A percentile compares a stretch with the other conserved stretches of the same genome.
Conservation (phyloP, 345 rosid genomes). For the Luvunga scandens region DNA sequence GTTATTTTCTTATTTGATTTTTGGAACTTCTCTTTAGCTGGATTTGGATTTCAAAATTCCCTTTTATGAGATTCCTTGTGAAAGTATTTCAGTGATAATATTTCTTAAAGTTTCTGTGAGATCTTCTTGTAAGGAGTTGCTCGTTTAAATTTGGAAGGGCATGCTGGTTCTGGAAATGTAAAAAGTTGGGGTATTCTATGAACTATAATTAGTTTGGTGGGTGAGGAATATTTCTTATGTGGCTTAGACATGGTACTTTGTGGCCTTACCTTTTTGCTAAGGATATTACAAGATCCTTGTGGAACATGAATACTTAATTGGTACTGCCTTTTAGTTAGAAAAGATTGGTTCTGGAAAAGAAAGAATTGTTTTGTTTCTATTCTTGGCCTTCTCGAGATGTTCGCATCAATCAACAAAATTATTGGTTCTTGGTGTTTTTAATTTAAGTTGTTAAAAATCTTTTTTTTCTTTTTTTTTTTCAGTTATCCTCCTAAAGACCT, state of each 20-base stretch:
- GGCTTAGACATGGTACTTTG: conserved; percentile 7
- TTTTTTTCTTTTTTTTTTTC: not conserved
- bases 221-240: conserved; percentile 28
- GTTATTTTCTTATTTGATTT: conserved; percentile 12
- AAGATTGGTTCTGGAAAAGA: not conserved
- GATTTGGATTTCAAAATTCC: conserved; percentile 12
- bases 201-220: conserved; percentile 14
- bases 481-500: not conserved
- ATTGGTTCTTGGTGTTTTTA: not conserved
- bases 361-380: not conserved
- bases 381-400: not conserved
- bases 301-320: conserved; percentile 8
- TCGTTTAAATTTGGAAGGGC: conserved; percentile 23
- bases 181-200: conserved; percentile 21
- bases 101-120: conserved; percentile 25
- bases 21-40: conserved; percentile 3
- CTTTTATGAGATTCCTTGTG: conserved; percentile 24
- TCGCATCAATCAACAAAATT: not conserved
- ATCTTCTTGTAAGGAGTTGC: conserved; percentile 27
- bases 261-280: conserved; percentile 18
- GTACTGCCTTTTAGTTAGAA: not conserved
- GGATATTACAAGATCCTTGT: conserved; percentile 16
- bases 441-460: not conserved
- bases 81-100: conserved; percentile 11
- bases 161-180: conserved; percentile 17